Base-by-base conservation (phyloP, 352 stramenopile genomes). In the Pythium phragmiticola region DNA sequence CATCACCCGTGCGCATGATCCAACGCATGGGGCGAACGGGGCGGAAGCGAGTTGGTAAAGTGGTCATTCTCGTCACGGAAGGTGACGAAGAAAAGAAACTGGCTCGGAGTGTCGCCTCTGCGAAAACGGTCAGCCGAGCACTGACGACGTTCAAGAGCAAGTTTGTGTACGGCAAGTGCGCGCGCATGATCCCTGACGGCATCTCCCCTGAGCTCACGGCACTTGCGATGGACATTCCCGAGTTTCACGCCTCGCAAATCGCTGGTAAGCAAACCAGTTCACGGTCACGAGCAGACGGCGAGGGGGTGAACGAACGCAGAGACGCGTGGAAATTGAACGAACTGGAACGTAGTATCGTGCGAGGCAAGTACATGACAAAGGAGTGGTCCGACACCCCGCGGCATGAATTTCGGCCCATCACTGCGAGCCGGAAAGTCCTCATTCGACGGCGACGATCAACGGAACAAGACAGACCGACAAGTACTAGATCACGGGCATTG, bases 21-120 rank as follows among this genome's bases (percentile, higher is more conserved):
- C 87, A 99, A 73, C 82, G 97, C 19, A 98, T 98, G 76, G 97
- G 97, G 1, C 81, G 97, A 63, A 99, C 97, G 19, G 97, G 97
- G 2, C 84, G 97, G 39, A 98, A 99, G 69, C 89, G 97, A 23
- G 83, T 98, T 34, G 97, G 97, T 13, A 80, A 73, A 57, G 86
- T 96, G 28, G 74, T 98, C 19, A 90, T 97, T 13, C 50, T 98
- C 2, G 84, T 97, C 11, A 96, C 89, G 3, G 82, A 96, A 66
- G 91, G 90, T 2, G 82, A 95, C 49, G 90, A 97, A 70, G 78
- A 96, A 50, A 90, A 96, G 68, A 96, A 97, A 33, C 70, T 95
- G 13, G 75, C 84, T 8, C 74, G 81, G 5, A 94, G 85, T 65
- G 82, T 89, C 5, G 77, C 85, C 17, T 80, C 84, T 8, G 85